Conservation (phyloP, 768 basidiomycete species). For the Russula compacta region DNA sequence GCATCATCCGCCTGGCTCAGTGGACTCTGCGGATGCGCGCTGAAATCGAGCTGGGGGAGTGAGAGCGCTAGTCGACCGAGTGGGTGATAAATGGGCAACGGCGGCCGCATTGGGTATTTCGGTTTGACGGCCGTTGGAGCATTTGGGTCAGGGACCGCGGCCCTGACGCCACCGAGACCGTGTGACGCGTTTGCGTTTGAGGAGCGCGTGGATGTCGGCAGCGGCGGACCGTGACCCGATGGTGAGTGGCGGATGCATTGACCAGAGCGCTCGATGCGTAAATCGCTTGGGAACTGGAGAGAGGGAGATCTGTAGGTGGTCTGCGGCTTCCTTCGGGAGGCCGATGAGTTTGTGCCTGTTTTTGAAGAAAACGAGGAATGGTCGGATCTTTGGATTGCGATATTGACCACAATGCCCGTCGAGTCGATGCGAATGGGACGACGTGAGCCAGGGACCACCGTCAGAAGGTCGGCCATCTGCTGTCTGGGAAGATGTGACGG, state of each 20-base stretch:
- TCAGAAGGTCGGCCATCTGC: conserved; percentile 13
- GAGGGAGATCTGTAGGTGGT: conserved; percentile 20
- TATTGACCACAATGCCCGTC: conserved; percentile 16
- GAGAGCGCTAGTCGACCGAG: conserved; percentile 18
- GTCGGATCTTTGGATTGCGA: conserved; percentile 6
- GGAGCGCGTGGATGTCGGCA: neutral
- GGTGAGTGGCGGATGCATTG: conserved; percentile 1
- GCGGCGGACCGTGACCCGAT: conserved; percentile 6
- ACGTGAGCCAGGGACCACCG: conserved; percentile 19
- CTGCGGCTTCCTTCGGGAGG: conserved; percentile 18
- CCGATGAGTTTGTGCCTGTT: conserved; percentile 2
- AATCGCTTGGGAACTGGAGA: conserved; percentile 10
- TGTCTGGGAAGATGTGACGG: neutral
- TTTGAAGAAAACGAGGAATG: conserved; percentile 12
- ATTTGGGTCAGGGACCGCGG: neutral
- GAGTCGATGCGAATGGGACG: conserved; percentile 19
- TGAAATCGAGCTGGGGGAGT: conserved; percentile 17
- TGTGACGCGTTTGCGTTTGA: conserved; percentile 10
- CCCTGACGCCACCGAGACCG: neutral
- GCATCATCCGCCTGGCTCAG: conserved; percentile 5
- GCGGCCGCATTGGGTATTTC: conserved; percentile 16
- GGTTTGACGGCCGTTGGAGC: neutral
- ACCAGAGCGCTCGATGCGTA: conserved; percentile 19
- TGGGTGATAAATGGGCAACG: conserved; percentile 19
- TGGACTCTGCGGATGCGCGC: neutral